Conservation (phyloP, 192 early-diverging fungal genomes). For the Backusella sp. region DNA sequence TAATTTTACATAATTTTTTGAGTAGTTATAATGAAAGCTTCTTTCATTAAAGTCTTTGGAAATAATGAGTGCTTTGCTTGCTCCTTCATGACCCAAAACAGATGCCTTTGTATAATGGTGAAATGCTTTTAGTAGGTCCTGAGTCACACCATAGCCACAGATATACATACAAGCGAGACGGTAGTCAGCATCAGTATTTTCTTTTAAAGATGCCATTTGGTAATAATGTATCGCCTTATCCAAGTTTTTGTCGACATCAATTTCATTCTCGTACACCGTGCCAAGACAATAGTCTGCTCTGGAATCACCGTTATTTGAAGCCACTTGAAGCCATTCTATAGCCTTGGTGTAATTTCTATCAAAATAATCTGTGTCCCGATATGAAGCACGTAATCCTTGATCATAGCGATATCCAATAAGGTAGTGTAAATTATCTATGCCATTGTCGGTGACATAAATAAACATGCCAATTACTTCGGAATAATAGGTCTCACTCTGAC, state of each 20-base stretch:
- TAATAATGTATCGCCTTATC: background rate
- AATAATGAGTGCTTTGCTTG: background rate
- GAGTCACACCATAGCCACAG: background rate
- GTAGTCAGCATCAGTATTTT: background rate
- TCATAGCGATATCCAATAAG: no score
- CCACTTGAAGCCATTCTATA: no score
- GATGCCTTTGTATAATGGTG: background rate
- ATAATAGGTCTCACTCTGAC: no score
- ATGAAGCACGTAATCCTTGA: no score
- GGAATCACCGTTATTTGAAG: no score
- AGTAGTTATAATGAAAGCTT: no score
- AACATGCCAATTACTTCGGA: background rate
- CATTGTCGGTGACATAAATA: background rate
- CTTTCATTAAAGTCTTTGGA: background rate
- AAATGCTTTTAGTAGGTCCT: background rate
- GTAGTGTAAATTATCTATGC: background rate
- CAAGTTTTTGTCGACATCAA: background rate
- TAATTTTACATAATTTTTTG: no score
- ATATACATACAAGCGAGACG: background rate
- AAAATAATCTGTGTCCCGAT: no score
- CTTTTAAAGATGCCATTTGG: background rate
- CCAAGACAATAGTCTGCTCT: no score
- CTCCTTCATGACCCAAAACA: background rate
- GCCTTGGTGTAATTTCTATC: no score
- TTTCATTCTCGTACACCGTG: background rate